These are phyloP conservation scores for Pelargonium fulgidum DNA, from an alignment of 441 rosid genomes.

Conservation along the genomic window DNA sequence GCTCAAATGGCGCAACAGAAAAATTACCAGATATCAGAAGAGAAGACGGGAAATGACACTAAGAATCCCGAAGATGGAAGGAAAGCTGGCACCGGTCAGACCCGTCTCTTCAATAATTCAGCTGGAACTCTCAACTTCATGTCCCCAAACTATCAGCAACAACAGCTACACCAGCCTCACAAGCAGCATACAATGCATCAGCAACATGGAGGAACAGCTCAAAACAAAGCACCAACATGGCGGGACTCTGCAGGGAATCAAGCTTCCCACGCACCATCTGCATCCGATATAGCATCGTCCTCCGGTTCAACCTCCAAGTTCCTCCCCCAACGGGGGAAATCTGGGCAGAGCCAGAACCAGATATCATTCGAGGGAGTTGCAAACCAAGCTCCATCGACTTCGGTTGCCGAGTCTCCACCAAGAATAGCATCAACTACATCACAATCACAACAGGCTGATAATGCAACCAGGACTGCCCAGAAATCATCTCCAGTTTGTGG, in stretches of 20 bases:
- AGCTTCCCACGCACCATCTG: conserved; percentile 4
- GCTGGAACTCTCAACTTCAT: conserved; percentile 41
- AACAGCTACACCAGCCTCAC: conserved; percentile 26
- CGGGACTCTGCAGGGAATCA: no score
- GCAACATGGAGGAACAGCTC: conserved; percentile 21
- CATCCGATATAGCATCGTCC: conserved; percentile 20
- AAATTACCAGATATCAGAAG: conserved; percentile 34
- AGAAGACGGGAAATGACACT: conserved; percentile 27
- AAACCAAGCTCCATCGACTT: conserved; percentile 21
- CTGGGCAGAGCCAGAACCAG: conserved; percentile 38
- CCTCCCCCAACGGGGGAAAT: conserved; percentile 29
- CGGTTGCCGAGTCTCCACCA: conserved; percentile 26
- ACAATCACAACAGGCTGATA: conserved; percentile 29
- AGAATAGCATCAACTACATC: conserved; percentile 25
- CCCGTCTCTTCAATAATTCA: conserved; percentile 43
- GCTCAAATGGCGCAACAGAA: conserved; percentile 31
- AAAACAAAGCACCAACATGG: background rate
- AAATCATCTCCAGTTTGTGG: conserved; percentile 48
- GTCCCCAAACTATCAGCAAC: conserved; percentile 27
- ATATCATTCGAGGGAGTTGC: conserved; percentile 37
- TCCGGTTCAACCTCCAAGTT: conserved; percentile 22
- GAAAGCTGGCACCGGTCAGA: conserved; percentile 28
- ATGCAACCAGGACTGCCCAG: conserved; percentile 32
- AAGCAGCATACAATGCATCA: conserved; percentile 32
- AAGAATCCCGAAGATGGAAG: conserved; percentile 29